phyloP scores from a whole-genome alignment of 2,329 filamentous ascomycete genomes.

The Arthrobotrys iridis region DNA sequence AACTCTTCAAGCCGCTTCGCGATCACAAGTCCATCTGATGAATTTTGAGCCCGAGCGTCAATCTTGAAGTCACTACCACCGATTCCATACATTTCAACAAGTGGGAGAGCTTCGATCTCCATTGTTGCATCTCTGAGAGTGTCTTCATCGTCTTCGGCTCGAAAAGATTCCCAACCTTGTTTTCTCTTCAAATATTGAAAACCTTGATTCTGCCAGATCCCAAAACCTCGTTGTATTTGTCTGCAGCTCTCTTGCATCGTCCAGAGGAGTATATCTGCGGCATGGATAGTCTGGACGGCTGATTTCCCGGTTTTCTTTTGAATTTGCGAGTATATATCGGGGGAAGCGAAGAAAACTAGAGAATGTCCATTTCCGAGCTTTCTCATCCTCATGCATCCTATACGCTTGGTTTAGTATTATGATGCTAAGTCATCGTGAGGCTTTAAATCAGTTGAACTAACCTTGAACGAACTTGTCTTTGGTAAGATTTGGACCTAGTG shows the following conservation, averaged over 20 bases:
- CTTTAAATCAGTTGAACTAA: conserved; percentile 56
- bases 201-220: conserved; percentile 72
- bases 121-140: conserved; percentile 67
- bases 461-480: conserved; percentile 78
- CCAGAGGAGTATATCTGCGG: conserved; percentile 70
- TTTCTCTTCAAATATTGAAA: conserved; percentile 62
- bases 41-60: conserved; percentile 32
- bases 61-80: not conserved
- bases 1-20: conserved; percentile 60
- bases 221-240: conserved; percentile 66
- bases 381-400: conserved; percentile 72
- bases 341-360: conserved; percentile 65
- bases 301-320: conserved; percentile 48
- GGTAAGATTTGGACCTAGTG: conserved; percentile 71
- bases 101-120: conserved; percentile 55
- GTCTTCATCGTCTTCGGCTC: conserved; percentile 60
- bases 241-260: conserved; percentile 69
- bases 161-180: not conserved
- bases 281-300: conserved; percentile 59
- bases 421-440: not conserved
- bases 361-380: conserved; percentile 74
- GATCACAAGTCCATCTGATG: conserved; percentile 57
- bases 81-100: conserved; percentile 39
- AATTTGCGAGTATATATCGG: conserved; percentile 71
- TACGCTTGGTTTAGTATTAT: not conserved